Percentiles rank a stretch among this genome's conserved stretches.
phyloP scores from a whole-genome alignment of 1,284 basidiomycete genomes.

The Papiliotrema laurentii region DNA sequence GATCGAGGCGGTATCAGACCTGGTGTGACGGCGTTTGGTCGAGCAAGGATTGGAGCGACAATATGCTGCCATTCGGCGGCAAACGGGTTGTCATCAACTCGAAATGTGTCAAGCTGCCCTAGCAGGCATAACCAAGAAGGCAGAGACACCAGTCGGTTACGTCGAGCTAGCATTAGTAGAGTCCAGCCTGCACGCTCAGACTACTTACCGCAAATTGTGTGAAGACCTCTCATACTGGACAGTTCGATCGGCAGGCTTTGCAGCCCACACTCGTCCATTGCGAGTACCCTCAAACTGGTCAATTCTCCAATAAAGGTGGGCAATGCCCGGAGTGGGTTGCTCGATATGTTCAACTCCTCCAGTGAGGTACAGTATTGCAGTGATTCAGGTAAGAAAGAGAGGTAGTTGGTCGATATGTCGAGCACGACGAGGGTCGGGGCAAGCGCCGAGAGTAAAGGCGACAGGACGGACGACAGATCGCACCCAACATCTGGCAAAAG shows the following conservation, averaged over 20 bases:
- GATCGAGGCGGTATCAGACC: neutral
- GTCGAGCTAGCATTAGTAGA: slow-evolving; percentile 50
- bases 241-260: slow-evolving; percentile 66
- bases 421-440: slow-evolving; percentile 73
- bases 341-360: slow-evolving; percentile 90
- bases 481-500: slow-evolving; percentile 71
- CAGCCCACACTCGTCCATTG: slow-evolving; percentile 82
- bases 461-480: slow-evolving; percentile 64
- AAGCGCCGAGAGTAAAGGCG: slow-evolving; percentile 64
- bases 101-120: slow-evolving; percentile 72
- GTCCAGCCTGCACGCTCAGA: slow-evolving; percentile 3
- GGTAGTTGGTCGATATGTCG: slow-evolving; percentile 82
- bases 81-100: slow-evolving; percentile 91
- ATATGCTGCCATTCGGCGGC: slow-evolving; percentile 84
- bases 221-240: slow-evolving; percentile 64
- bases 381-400: slow-evolving; percentile 72
- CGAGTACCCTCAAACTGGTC: slow-evolving; percentile 72
- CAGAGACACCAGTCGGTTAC: slow-evolving; percentile 82
- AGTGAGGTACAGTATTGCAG: slow-evolving; percentile 71
- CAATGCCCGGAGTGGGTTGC: slow-evolving; percentile 77
- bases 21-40: neutral
- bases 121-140: slow-evolving; percentile 91
- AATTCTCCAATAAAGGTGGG: slow-evolving; percentile 77
- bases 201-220: slow-evolving; percentile 69
- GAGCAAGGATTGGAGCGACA: slow-evolving; percentile 60